Percentiles rank a stretch among this genome's conserved stretches.
Conservation (phyloP, 176 grass and related monocot species). For the Typha latifolia region DNA sequence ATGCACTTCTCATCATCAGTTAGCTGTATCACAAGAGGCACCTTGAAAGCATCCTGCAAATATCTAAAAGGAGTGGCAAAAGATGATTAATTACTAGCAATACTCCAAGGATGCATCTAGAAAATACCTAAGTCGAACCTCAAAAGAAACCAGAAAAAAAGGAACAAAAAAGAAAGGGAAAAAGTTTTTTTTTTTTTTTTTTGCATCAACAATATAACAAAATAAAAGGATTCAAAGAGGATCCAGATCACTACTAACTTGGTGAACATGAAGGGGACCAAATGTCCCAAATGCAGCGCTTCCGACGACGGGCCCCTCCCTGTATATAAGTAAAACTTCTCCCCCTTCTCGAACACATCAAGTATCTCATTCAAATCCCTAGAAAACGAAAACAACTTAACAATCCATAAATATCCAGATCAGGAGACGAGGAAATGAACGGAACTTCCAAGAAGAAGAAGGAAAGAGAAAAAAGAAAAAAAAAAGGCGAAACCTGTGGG, state of each 20-base stretch:
- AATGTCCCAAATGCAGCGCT: slow-evolving; percentile 78
- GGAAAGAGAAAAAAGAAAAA: background rate
- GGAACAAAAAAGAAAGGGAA: too few relatives aligned
- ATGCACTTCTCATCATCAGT: slow-evolving; percentile 89
- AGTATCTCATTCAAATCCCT: slow-evolving; percentile 80
- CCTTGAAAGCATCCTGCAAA: slow-evolving; percentile 93
- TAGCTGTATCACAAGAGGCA: slow-evolving; percentile 89
- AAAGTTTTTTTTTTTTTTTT: background rate
- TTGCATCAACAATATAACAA: background rate
- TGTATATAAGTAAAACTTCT: slow-evolving; percentile 88
- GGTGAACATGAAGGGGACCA: slow-evolving; percentile 98
- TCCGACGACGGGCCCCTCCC: slow-evolving; percentile 89
- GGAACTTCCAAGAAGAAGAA: background rate
- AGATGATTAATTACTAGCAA: background rate
- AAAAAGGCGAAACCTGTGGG: slow-evolving; percentile 40
- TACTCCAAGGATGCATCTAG: background rate
- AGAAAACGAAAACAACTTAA: background rate
- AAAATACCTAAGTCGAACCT: too few relatives aligned
- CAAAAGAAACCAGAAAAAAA: too few relatives aligned
- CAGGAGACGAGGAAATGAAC: background rate
- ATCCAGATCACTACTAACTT: slow-evolving; percentile 38
- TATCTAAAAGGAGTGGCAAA: slow-evolving; percentile 39
- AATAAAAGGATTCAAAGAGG: background rate
- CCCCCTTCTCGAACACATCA: slow-evolving; percentile 58
- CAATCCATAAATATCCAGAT: background rate